Conservation (phyloP, 1,284 basidiomycete species). For the Gomphus sp. region DNA sequence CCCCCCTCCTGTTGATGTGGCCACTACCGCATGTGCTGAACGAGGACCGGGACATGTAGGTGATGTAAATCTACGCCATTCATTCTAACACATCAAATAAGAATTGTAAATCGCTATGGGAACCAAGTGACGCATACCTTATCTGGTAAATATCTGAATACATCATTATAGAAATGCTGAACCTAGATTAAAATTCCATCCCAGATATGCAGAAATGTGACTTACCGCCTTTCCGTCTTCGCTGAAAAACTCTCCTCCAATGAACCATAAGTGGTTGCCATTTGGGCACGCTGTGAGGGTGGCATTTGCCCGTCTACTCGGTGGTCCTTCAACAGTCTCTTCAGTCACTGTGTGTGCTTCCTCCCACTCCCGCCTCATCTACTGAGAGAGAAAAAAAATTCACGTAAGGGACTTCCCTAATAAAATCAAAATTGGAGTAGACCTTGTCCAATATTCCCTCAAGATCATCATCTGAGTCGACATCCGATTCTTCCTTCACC, state of each 20-base stretch:
- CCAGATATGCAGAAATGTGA: slow-evolving; percentile 14
- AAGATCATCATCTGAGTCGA: slow-evolving; percentile 66
- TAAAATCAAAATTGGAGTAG: slow-evolving; percentile 4
- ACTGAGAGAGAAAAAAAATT: slow-evolving; percentile 22
- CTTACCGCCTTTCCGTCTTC: slow-evolving; percentile 73
- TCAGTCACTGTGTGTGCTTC: slow-evolving; percentile 64
- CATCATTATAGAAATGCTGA: slow-evolving; percentile 73
- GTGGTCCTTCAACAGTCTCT: slow-evolving; percentile 71
- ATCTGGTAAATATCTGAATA: slow-evolving; percentile 74
- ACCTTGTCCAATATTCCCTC: slow-evolving; percentile 76
- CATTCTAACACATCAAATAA: slow-evolving; percentile 38
- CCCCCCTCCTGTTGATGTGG: slow-evolving; percentile 65
- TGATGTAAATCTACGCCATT: slow-evolving; percentile 81
- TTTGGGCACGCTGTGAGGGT: slow-evolving; percentile 71
- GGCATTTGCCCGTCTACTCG: slow-evolving; percentile 73
- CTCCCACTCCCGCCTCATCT: slow-evolving; percentile 73
- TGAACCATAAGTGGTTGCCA: slow-evolving; percentile 73
- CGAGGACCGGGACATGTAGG: slow-evolving; percentile 78
- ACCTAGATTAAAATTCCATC: slow-evolving; percentile 1
- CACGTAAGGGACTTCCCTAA: neutral
- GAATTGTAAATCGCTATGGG: neutral
- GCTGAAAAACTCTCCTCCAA: slow-evolving; percentile 78
- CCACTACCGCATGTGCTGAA: slow-evolving; percentile 75
- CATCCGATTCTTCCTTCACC: slow-evolving; percentile 31
- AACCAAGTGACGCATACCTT: slow-evolving; percentile 36